Conservation (phyloP, 139 green algal genomes). For the Chlamydomonas schloesseri region DNA sequence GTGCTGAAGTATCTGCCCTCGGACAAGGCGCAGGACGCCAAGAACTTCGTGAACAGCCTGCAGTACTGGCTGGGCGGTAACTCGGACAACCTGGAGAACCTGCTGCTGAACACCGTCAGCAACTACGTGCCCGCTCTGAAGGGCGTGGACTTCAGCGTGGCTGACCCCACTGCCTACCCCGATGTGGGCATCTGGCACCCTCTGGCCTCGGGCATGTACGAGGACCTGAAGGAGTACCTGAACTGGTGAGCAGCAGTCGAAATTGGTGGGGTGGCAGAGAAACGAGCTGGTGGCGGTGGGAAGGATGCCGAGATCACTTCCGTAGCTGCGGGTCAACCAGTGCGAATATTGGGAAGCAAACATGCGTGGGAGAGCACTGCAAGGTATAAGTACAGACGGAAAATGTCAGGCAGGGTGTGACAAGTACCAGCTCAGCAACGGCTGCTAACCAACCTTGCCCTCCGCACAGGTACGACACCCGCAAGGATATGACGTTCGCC, state of each 20-base stretch:
- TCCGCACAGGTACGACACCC: slow-evolving; percentile 94
- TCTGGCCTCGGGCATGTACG: slow-evolving; percentile 88
- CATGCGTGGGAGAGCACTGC: no score
- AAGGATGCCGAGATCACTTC: no score
- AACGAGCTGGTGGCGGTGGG: no score
- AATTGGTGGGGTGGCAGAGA: no score
- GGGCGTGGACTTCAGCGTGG: slow-evolving; percentile 78
- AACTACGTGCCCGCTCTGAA: slow-evolving; percentile 92
- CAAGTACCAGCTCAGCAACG: no score
- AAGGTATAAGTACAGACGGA: no score
- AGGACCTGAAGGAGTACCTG: slow-evolving; percentile 99
- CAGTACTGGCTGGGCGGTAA: slow-evolving; percentile 99
- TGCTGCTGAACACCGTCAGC: slow-evolving; percentile 89
- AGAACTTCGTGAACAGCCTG: slow-evolving; percentile 93
- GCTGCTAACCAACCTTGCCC: no score
- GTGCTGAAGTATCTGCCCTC: slow-evolving; percentile 86
- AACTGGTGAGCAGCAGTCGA: slow-evolving; percentile 89
- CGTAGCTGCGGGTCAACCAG: no score
- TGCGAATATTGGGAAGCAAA: no score
- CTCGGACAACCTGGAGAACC: slow-evolving; percentile 98
- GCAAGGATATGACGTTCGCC: slow-evolving; percentile 90
- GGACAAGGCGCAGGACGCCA: slow-evolving; percentile 84
- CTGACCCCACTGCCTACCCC: slow-evolving; percentile 90
- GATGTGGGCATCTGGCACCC: slow-evolving; percentile 99
- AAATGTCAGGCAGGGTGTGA: no score